Evolutionary conservation across 768 basidiomycete species (phyloP), one percentile per base, ranked within the genome.

Genomic region (Pisolithus tinctorius): DNA sequence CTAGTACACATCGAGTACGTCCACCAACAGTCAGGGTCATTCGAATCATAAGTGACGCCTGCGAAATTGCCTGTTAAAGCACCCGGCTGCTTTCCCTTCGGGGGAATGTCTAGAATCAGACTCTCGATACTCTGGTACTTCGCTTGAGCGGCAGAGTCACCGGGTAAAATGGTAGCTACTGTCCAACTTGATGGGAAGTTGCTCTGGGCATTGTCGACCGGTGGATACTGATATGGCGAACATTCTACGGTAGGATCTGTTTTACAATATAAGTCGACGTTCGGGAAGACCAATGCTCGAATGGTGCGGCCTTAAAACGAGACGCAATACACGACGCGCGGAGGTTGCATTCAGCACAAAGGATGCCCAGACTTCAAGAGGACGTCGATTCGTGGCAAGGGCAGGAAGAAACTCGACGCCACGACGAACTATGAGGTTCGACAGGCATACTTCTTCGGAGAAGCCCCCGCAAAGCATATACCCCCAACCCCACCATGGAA

Each of bases 141-240:
- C 1, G 59, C 60, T 44, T 61, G 63, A 1, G 73, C 78, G 25
- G 63, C 68, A 14, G 57, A 59, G 53, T 78, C 77, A 13, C 52
- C 63, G 1, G 69, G 49, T 6, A 77, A 49, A 46, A 79, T 74
- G 3, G 56, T 58, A n/a, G 75, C 75, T 0, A 64, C 57, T 46
- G 65, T 50, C 73, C 74, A 75, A 34, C 71, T 64, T 6, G 63
- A 6, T 3, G 78, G 78, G 55, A 77, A 78, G 1, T 63, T 63
- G 1, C 60, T 31, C 16, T 69, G 38, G 1, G 64, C 58, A 25
- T 59, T 53, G 6, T 62, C 45, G 10, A 72, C 64, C 3, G 66
- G 69, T 13, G 66, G 54, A 54, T 75, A 71, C 45, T 59, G 57
- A 59, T 79, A 77, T 1, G 73, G 64, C 11, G 65, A 53, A 53